phyloP scores from a whole-genome alignment of 2,329 filamentous ascomycete genomes.

The Apiospora koreana region DNA sequence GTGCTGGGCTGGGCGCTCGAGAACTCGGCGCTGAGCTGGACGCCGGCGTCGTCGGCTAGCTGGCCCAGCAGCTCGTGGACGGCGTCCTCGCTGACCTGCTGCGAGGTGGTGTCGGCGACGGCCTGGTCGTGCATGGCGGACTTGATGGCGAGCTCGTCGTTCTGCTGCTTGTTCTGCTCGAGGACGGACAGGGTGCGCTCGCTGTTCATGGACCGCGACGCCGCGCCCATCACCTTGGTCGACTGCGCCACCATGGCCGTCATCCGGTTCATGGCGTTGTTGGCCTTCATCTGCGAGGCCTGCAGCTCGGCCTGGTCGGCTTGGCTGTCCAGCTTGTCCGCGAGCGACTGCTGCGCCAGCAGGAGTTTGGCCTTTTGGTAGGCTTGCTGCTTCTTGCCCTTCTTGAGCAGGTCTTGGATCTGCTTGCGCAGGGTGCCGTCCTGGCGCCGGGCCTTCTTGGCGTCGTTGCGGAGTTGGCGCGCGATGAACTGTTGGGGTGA shows the following conservation, averaged over 20 bases:
- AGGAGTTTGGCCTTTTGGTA: constrained; percentile 66
- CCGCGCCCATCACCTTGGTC: constrained; percentile 57
- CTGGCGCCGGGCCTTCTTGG: constrained; percentile 61
- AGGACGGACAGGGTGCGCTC: constrained; percentile 62
- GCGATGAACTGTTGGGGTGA: constrained; percentile 50
- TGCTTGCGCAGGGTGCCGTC: constrained; percentile 63
- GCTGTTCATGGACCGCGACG: constrained; percentile 60
- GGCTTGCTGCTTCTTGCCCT: constrained; percentile 63
- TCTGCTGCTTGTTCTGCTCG: constrained; percentile 62
- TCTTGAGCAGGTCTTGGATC: constrained; percentile 63
- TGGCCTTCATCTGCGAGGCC: constrained; percentile 63
- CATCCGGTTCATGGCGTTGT: constrained; percentile 67
- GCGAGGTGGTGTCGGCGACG: constrained; percentile 76
- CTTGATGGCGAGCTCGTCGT: constrained; percentile 65
- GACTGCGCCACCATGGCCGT: constrained; percentile 64
- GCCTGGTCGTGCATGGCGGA: constrained; percentile 84
- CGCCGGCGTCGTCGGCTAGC: constrained; percentile 83
- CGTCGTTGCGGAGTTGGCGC: constrained; percentile 62
- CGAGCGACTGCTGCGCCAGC: constrained; percentile 61
- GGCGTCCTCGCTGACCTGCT: constrained; percentile 77
- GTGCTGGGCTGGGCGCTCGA: constrained; percentile 55
- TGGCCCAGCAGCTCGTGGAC: constrained; percentile 84
- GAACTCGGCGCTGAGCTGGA: constrained; percentile 79
- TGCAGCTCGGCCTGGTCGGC: constrained; percentile 65
- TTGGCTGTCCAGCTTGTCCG: constrained; percentile 64